phyloP scores from a whole-genome alignment of 805 yeast species.

The Brettanomyces nanus region DNA sequence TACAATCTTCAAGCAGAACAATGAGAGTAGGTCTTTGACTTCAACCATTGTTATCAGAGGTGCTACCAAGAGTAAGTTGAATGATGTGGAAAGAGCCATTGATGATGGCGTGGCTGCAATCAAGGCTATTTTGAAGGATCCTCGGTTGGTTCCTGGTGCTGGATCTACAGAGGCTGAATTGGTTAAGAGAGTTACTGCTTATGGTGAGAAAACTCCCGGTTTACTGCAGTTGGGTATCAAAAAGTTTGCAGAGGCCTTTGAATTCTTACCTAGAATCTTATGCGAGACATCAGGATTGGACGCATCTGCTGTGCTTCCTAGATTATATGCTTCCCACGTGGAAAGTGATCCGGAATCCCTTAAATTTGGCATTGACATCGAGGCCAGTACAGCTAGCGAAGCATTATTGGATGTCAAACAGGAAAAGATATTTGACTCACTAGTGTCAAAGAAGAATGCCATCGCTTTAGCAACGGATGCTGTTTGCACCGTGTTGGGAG shows the following conservation, averaged over 20 bases:
- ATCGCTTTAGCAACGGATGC: conserved; percentile 93
- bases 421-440: conserved; percentile 69
- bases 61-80: conserved; percentile 89
- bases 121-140: conserved; percentile 81
- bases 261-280: conserved; percentile 83
- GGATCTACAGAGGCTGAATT: conserved; percentile 92
- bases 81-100: conserved; percentile 93
- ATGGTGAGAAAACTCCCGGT: conserved; percentile 94
- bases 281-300: conserved; percentile 95
- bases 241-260: conserved; percentile 90
- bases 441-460: conserved; percentile 76
- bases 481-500: conserved; percentile 79
- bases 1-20: conserved; percentile 79
- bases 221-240: conserved; percentile 88
- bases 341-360: conserved; percentile 30
- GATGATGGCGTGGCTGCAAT: conserved; percentile 94
- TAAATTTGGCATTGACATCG: conserved; percentile 66
- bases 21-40: conserved; percentile 57
- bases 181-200: conserved; percentile 66
- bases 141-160: conserved; percentile 85
- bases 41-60: conserved; percentile 93
- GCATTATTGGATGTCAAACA: conserved; percentile 67
- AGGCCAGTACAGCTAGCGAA: conserved; percentile 49
- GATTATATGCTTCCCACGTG: conserved; percentile 82
- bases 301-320: conserved; percentile 80